These are phyloP conservation scores for Eutrema salsugineum DNA, from an alignment of 441 rosid species.

Conservation along the genomic window DNA sequence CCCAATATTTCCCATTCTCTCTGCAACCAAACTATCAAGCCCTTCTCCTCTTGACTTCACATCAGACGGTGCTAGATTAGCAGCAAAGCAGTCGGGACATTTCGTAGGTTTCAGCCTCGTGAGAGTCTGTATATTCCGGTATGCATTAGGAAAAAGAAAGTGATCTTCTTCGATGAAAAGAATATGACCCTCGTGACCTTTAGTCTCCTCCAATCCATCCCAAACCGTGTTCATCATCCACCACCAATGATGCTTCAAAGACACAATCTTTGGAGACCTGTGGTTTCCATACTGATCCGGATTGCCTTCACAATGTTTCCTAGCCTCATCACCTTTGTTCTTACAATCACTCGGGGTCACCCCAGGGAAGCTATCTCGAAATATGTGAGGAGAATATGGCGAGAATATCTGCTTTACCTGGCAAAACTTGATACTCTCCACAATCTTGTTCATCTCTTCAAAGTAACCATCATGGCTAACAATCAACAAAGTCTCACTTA, in stretches of 20 bases:
- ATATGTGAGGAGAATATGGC: conserved; percentile 82
- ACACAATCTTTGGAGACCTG: conserved; percentile 75
- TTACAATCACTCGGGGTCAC: conserved; percentile 59
- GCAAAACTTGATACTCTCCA: conserved; percentile 72
- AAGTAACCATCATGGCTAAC: conserved; percentile 96
- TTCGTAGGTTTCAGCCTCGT: conserved; percentile 52
- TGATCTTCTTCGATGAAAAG: conserved; percentile 97
- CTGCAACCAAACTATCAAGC: conserved; percentile 59
- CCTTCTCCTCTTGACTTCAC: conserved; percentile 91
- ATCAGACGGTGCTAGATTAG: conserved; percentile 90
- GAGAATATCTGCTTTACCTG: conserved; percentile 89
- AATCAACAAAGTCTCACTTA: conserved; percentile 77
- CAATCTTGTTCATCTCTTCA: conserved; percentile 79
- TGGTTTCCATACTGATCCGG: conserved; percentile 96
- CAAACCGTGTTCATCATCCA: conserved; percentile 99
- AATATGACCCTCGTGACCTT: conserved; percentile 55
- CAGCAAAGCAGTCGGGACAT: conserved; percentile 87
- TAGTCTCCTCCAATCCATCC: conserved; percentile 84
- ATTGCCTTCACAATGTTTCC: conserved; percentile 59
- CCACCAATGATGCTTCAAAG: conserved; percentile 99
- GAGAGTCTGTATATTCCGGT: conserved; percentile 81
- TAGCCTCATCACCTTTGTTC: conserved; percentile 55
- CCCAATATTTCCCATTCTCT: conserved; percentile 95
- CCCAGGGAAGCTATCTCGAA: conserved; percentile 65
- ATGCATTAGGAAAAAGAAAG: conserved; percentile 90